Base-by-base conservation (phyloP, 2,329 filamentous ascomycete genomes). In the Xylaria hypoxylon region DNA sequence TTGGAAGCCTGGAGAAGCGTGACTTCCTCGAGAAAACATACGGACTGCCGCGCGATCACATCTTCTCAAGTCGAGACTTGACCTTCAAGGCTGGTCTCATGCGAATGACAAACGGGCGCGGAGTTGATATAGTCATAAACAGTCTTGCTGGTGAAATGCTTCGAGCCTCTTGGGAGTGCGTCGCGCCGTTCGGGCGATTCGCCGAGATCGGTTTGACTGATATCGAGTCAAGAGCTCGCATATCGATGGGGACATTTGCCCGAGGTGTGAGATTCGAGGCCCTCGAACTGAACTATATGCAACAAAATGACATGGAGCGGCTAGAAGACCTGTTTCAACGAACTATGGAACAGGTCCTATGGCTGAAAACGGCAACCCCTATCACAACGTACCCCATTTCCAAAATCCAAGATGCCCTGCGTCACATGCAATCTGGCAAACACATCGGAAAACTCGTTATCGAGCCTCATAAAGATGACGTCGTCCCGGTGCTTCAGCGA, bases 221-320 rank as follows among this genome's bases (percentile, higher is more conserved):
- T 59, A 77, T 80, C 44, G 62, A 69, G 4, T 75, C 77, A 24
- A 78, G 79, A 31, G 73, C 73, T 2, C 69, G 73, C 1, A 71
- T 83, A 4, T 76, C 79, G 5, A 82, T 82, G 80, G 64, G 69
- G 0, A 72, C 75, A 0, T 82, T 83, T 45, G 74, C 76, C 4
- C 68, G 63, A 24, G 72, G 72, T 17, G 70, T 74, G 24, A 72
- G 64, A 48, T 75, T 70, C 48, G 68, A 67, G 3, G 64, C 70
- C 10, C 50, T 73, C 1, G 72, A 74, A 58, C 52, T 74, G 59
- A 56, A 52, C 6, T 62, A 72, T 22, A 55, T 72, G 31, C 65
- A 67, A 6, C 59, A 68, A 24, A 55, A 50, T 31, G 65, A 71
- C 24, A 48, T 60, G 10, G 61, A 59, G 15, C 55, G 67, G 8